phyloP scores from a whole-genome alignment of 805 yeast genomes.

The Cyberlindnera petersonii region DNA sequence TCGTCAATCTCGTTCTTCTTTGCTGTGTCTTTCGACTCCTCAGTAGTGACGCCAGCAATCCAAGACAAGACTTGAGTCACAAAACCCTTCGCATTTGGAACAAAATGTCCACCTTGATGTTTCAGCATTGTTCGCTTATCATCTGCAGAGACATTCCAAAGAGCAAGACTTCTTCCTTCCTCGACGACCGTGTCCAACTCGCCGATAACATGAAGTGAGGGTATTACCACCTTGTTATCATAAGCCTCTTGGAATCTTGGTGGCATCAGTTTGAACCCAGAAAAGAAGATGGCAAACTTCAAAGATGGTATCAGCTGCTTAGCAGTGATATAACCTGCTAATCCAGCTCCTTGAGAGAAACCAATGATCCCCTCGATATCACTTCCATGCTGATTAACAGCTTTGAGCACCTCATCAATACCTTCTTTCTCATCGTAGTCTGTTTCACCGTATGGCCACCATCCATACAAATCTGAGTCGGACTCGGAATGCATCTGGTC shows the following conservation, averaged over 20 bases:
- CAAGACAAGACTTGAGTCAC: conserved; percentile 33
- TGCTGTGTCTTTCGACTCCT: background rate
- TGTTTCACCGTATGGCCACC: conserved; percentile 58
- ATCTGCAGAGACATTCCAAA: conserved; percentile 49
- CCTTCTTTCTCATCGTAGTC: conserved; percentile 32
- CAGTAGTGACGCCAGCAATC: conserved; percentile 22
- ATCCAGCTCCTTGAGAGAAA: conserved; percentile 90
- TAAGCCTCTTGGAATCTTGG: conserved; percentile 21
- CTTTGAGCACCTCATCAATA: conserved; percentile 38
- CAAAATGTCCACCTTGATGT: conserved; percentile 96
- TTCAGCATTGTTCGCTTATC: conserved; percentile 45
- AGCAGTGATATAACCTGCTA: conserved; percentile 61
- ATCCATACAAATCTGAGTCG: conserved; percentile 43
- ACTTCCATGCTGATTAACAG: conserved; percentile 44
- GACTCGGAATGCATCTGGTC: conserved; percentile 59
- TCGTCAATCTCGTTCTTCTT: conserved; percentile 25
- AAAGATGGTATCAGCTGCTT: conserved; percentile 33
- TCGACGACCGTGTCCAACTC: conserved; percentile 85
- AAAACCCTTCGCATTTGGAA: conserved; percentile 71
- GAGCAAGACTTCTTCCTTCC: conserved; percentile 56
- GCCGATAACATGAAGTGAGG: conserved; percentile 73
- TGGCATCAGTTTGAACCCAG: conserved; percentile 49
- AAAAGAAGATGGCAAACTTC: conserved; percentile 52
- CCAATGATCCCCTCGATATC: conserved; percentile 86
- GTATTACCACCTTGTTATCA: conserved; percentile 24